Percentiles rank a stretch among this genome's conserved stretches.
phyloP scores from a whole-genome alignment of 1,139 yeast genomes.

The Saccharomycopsis crataegensis region DNA sequence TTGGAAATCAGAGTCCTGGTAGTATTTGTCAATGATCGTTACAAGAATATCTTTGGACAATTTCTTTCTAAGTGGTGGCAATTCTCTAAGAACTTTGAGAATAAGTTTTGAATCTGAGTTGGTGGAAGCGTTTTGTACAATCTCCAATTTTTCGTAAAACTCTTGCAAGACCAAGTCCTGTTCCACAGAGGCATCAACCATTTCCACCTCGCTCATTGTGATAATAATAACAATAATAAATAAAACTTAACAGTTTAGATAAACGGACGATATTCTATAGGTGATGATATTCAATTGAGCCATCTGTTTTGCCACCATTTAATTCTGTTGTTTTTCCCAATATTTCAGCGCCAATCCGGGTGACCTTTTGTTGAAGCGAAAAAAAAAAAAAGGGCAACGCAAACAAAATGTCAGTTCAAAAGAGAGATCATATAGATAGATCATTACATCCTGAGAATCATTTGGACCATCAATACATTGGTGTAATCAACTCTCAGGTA shows the following conservation, averaged over 20 bases:
- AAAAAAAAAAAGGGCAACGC: too few relatives aligned
- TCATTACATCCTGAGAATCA: too few relatives aligned
- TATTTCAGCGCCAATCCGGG: too few relatives aligned
- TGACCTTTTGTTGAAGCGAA: too few relatives aligned
- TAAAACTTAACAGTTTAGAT: neutral
- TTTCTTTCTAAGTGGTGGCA: slow-evolving; percentile 66
- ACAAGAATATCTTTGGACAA: slow-evolving; percentile 49
- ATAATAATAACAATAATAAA: neutral
- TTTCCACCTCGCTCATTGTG: slow-evolving; percentile 7
- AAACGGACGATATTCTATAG: neutral
- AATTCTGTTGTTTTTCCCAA: too few relatives aligned
- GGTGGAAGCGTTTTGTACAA: slow-evolving; percentile 53
- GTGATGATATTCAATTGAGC: neutral
- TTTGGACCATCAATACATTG: too few relatives aligned
- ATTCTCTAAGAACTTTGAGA: slow-evolving; percentile 76
- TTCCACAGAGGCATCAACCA: slow-evolving; percentile 7
- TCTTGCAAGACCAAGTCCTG: slow-evolving; percentile 1
- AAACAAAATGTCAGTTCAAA: too few relatives aligned
- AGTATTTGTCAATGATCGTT: slow-evolving; percentile 44
- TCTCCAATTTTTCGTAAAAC: slow-evolving; percentile 20
- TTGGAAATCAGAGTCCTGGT: slow-evolving; percentile 41
- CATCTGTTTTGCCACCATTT: too few relatives aligned
- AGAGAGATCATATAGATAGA: too few relatives aligned
- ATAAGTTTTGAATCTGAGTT: slow-evolving; percentile 83
- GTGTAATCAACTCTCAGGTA: too few relatives aligned